Evolutionary conservation across 768 basidiomycete genomes (phyloP).

Genomic region (Collybiopsis luxurians): DNA sequence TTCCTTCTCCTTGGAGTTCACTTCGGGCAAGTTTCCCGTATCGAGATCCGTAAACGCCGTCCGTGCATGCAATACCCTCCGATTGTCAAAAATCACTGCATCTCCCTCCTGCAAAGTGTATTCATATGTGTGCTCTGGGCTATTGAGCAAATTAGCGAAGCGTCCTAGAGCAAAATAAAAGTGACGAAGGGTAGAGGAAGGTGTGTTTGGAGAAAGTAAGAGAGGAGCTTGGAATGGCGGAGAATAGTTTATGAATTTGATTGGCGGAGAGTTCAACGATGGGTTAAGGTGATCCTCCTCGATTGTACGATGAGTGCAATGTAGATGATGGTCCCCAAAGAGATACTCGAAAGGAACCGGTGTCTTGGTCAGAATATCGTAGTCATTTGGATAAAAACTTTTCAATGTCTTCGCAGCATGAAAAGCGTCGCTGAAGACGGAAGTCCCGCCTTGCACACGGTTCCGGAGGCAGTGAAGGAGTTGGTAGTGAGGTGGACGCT

Average conservation of each 20-base stretch:
- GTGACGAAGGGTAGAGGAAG: conserved; percentile 38
- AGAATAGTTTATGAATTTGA: conserved; percentile 83
- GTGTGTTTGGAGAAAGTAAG: conserved; percentile 27
- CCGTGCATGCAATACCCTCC: conserved; percentile 84
- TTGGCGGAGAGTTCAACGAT: conserved; percentile 19
- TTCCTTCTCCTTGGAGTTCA: conserved; percentile 38
- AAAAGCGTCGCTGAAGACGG: conserved; percentile 84
- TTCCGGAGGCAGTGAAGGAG: conserved; percentile 89
- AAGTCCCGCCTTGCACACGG: conserved; percentile 77
- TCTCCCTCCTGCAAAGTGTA: conserved; percentile 81
- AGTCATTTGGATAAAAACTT: conserved; percentile 44
- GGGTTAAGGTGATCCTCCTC: conserved; percentile 32
- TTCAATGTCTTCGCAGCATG: conserved; percentile 58
- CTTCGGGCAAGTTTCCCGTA: conserved; percentile 15
- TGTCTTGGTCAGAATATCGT: conserved; percentile 53
- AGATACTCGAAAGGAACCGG: conserved; percentile 89
- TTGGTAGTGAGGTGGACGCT: conserved; percentile 89
- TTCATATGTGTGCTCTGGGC: conserved; percentile 46
- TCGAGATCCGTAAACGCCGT: conserved; percentile 59
- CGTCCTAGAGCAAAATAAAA: conserved; percentile 63
- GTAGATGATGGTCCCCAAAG: conserved; percentile 85
- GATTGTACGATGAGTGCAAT: conserved; percentile 72
- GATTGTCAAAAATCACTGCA: conserved; percentile 88
- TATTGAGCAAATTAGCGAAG: conserved; percentile 61
- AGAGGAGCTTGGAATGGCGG: conserved; percentile 90